Percentiles rank a stretch among this genome's conserved stretches.
phyloP scores from a whole-genome alignment of 1,139 yeast species.

The Suhomyces yuchorum region DNA sequence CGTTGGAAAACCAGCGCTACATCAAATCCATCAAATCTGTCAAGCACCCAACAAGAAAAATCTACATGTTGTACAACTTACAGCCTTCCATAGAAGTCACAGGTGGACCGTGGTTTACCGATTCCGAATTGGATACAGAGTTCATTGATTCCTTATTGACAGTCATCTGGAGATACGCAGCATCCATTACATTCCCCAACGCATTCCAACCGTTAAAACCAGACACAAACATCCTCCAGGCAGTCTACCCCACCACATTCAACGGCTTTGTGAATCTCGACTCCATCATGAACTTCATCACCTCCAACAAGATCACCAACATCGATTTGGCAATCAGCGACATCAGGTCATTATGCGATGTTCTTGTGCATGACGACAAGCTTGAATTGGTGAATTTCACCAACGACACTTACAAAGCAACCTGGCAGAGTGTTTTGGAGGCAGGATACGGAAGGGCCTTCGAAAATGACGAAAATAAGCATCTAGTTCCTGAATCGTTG shows the following conservation, averaged over 20 bases:
- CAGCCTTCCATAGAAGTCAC: conserved; percentile 96
- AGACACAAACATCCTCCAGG: conserved; percentile 50
- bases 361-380: conserved; percentile 82
- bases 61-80: conserved; percentile 89
- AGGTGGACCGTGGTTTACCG: conserved; percentile 99
- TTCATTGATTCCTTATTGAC: conserved; percentile 82
- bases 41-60: conserved; percentile 93
- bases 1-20: conserved; percentile 78
- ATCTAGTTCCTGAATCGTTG: conserved; percentile 16
- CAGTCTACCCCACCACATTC: conserved; percentile 36
- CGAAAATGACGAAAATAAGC: conserved; percentile 25
- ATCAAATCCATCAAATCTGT: conserved; percentile 92
- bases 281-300: conserved; percentile 74
- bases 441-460: conserved; percentile 57
- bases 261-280: conserved; percentile 69
- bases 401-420: conserved; percentile 57
- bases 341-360: conserved; percentile 83
- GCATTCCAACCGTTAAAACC: conserved; percentile 52
- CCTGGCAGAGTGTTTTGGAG: conserved; percentile 62
- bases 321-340: conserved; percentile 77
- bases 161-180: conserved; percentile 86
- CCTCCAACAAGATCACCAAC: conserved; percentile 73
- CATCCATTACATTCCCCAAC: conserved; percentile 72
- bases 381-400: conserved; percentile 58
- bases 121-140: conserved; percentile 90